These are phyloP conservation scores for Russula sp. DNA, from an alignment of 768 basidiomycete species.

Conservation along the genomic window DNA sequence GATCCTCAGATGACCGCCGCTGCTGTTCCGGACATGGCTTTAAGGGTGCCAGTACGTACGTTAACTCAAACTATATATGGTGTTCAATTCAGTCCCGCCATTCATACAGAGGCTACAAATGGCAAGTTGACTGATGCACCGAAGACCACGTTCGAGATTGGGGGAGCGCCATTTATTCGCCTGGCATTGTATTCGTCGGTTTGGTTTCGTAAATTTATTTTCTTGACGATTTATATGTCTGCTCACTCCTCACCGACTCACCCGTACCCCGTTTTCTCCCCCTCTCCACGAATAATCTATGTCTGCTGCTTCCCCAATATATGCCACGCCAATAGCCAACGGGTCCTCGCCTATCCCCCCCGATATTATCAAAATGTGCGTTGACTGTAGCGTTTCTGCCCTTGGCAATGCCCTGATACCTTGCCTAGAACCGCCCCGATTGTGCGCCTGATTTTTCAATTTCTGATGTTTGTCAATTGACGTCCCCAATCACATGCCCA, in stretches of 20 bases:
- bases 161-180: too few species aligned
- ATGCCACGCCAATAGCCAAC: background rate
- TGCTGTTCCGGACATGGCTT: too few species aligned
- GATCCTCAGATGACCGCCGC: too few species aligned
- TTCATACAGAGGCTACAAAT: too few species aligned
- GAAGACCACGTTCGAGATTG: too few species aligned
- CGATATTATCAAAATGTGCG: background rate
- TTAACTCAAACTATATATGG: too few species aligned
- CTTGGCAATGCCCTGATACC: background rate
- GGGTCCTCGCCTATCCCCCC: background rate
- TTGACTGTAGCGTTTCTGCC: background rate
- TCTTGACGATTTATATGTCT: background rate
- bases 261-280: background rate
- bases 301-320: background rate
- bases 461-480: background rate
- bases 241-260: background rate
- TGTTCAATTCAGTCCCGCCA: too few species aligned
- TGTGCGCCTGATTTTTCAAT: background rate
- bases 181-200: too few species aligned
- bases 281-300: background rate
- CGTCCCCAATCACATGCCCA: background rate
- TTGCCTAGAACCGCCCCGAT: conserved; percentile 3
- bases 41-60: too few species aligned
- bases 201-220: too few species aligned
- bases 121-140: too few species aligned